Evolutionary conservation across 495 filamentous ascomycete genomes (phyloP), one percentile per base, ranked within the genome.

Genomic region (Hypoxylon cercidicola): DNA sequence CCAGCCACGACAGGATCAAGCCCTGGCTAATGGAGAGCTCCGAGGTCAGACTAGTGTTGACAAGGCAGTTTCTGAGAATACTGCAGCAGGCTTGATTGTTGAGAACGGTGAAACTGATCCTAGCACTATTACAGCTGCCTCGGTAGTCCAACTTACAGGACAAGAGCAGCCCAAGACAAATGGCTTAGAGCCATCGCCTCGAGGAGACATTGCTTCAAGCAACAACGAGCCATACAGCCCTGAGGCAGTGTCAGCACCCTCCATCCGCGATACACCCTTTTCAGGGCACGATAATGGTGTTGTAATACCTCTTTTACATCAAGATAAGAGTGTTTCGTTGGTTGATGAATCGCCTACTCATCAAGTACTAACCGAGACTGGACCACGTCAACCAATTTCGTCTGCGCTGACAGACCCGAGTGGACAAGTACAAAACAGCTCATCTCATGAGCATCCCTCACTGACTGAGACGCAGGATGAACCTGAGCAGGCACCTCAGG

Each of bases 391-490:
- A 21, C 32, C 35, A 46, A 52, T 32, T 49, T 47, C 16, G 19
- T 52, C 45, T 21, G 45, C 41, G 23, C 25, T 40, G 23, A 60
- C 62, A 50, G 45, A 58, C 21, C 41, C 60, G 23, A 65, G 13
- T 58, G 63, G 59, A 52, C 66, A 74, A 72, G 69, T 72, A 74
- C 70, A 74, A 63, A 58, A 62, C 41, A 63, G 66, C 62, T 70
- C 63, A 58, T 64, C 49, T 61, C 41, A 62, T 54, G 69, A 74
- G 69, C 71, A 62, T 45, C 69, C 35, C 65, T 70, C 68, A 72
- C 71, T 74, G 41, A 74, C 71, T 50, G 39, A 10, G 25, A 65
- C 18, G 39, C 71, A 74, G 71, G 69, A 74, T 58, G 58, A 53
- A 21, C 44, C 46, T 32, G 39, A 61, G 51, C 56, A 67, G 15